These are phyloP conservation scores for Echinosophora koreensis DNA, from an alignment of 306 rosid species.

Conservation along the genomic window DNA sequence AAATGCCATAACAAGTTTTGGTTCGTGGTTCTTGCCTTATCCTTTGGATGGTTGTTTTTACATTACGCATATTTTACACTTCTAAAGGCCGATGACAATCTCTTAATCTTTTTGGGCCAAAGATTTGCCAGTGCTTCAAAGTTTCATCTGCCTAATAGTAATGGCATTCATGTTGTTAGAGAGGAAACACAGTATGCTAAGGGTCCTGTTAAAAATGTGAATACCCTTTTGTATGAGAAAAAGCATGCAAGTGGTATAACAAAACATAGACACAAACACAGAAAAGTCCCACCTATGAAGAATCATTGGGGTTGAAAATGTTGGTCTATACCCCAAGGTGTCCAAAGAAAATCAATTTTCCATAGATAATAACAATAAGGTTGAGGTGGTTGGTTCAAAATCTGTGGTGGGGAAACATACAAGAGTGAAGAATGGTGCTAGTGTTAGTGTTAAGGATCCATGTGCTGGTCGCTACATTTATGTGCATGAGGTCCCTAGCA, in stretches of 20 bases:
- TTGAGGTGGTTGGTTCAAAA: not conserved
- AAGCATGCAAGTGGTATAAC: not conserved
- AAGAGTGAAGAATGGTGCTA: not conserved
- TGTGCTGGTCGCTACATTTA: conserved; percentile 64
- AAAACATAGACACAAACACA: not conserved
- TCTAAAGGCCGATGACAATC: not conserved
- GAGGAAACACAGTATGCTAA: not conserved
- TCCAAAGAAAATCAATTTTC: not conserved
- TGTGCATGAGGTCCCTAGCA: conserved; percentile 55
- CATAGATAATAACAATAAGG: not conserved
- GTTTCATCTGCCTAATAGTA: not conserved
- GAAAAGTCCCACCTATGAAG: not conserved
- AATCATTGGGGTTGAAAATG: not conserved
- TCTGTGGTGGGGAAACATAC: not conserved
- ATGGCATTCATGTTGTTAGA: not conserved
- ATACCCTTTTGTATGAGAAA: not conserved
- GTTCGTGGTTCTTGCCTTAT: not conserved
- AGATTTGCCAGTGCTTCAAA: not conserved
- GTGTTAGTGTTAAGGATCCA: conserved; percentile 34
- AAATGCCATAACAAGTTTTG: conserved; percentile 15
- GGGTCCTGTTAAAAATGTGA: not conserved
- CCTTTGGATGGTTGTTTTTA: conserved; percentile 7
- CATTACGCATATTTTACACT: conserved; percentile 1
- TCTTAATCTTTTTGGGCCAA: not conserved
- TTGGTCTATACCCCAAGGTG: not conserved